Base-by-base conservation (phyloP, 2,329 filamentous ascomycete genomes). In the Aspergillus oerlinghausenensis region DNA sequence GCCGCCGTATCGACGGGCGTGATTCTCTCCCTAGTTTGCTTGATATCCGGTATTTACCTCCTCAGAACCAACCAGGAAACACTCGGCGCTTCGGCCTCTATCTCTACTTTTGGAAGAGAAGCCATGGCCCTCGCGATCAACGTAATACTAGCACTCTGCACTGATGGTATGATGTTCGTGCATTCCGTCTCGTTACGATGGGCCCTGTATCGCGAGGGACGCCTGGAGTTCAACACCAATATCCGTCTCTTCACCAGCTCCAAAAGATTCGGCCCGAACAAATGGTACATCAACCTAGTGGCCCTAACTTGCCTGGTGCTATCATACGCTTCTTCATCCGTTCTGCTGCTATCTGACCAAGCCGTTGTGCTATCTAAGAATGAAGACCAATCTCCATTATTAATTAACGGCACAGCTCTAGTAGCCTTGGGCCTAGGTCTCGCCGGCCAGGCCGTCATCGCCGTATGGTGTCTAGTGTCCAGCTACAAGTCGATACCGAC, bases 181-280 rank as follows among this genome's bases (percentile, higher is more conserved):
- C 29, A 32, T 32, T 32, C 29, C 11, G 29, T 32, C 29, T 32
- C 29, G 11, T 32, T 32, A 14, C 29, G 29, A 5, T 32, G 54
- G 54, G 52, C 54, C 21, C 21, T 55, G 29, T 55, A 55, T 52
- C 54, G 40, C 19, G 61, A 63, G 35, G 43, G 55, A 48, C 58
- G 61, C 5, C 56, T 63, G 14, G 51, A 59, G 35, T 62, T 49
- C 51, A 63, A 63, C 54, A 63, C 61, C 29, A 63, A 63, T 42
- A 55, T 63, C 49, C 58, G 61, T 14, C 50, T 63, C 7, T 55
- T 63, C 43, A 59, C 58, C 42, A 61, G 51, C 26, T 57, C 60
- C 38, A 55, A 49, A 49, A 19, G 6, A 23, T 57, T 42, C 26
- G 49, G 49, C 19, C 53, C 60, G 23, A 62, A 62, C 38, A 58